Conservation (phyloP, 192 early-diverging fungal genomes). For the Coemansia sp. region DNA sequence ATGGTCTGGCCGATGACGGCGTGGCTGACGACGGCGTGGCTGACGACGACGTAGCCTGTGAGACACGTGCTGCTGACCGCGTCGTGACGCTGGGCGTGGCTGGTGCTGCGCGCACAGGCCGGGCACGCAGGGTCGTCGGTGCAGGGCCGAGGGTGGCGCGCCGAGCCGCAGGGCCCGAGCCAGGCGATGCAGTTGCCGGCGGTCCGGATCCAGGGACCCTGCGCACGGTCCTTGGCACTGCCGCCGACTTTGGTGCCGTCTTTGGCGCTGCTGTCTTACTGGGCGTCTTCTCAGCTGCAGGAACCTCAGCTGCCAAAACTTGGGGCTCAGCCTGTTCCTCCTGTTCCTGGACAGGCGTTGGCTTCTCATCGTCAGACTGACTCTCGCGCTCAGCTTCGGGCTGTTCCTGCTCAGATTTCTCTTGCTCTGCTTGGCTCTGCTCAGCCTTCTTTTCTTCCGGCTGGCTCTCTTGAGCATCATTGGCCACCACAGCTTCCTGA, state of each 20-base stretch:
- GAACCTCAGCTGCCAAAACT: neutral
- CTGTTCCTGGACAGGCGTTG: neutral
- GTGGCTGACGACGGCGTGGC: neutral
- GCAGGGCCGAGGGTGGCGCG: conserved; percentile 20
- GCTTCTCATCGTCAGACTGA: neutral
- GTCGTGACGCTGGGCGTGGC: conserved; percentile 12
- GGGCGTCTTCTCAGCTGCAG: conserved; percentile 8
- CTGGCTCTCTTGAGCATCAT: neutral
- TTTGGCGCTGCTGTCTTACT: neutral
- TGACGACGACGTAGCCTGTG: conserved; percentile 8
- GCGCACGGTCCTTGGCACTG: conserved; percentile 18
- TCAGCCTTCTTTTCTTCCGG: neutral
- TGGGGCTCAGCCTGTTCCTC: neutral
- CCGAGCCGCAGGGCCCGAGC: conserved; percentile 10
- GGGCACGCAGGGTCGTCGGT: neutral
- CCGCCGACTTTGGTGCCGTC: conserved; percentile 7
- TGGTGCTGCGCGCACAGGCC: neutral
- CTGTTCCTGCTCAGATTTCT: neutral
- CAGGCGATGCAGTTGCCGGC: conserved; percentile 7
- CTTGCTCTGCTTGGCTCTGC: neutral
- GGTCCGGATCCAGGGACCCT: conserved; percentile 11
- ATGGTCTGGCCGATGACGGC: neutral
- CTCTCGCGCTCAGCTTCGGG: neutral
- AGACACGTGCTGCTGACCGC: conserved; percentile 5
- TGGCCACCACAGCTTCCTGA: neutral